phyloP scores from a whole-genome alignment of 805 yeast genomes.

The Saccharomycopsis guyanensis region DNA sequence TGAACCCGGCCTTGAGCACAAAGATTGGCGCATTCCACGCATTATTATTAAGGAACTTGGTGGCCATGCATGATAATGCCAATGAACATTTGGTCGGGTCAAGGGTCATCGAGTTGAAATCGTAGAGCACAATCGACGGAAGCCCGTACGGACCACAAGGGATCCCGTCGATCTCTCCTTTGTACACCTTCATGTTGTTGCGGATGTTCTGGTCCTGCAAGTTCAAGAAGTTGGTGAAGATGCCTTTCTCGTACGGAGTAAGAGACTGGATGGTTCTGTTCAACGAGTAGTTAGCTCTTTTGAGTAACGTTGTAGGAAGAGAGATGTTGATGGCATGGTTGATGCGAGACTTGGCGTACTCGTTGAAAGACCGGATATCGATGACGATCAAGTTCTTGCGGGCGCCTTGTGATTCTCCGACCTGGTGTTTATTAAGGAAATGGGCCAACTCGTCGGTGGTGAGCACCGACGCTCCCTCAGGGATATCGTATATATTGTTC shows the following conservation, averaged over 20 bases:
- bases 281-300: slow-evolving; percentile 64
- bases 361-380: slow-evolving; percentile 79
- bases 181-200: slow-evolving; percentile 15
- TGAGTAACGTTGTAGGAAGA: slow-evolving; percentile 81
- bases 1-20: slow-evolving; percentile 37
- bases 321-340: slow-evolving; percentile 64
- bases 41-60: slow-evolving; percentile 37
- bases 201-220: slow-evolving; percentile 20
- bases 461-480: slow-evolving; percentile 4
- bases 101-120: slow-evolving; percentile 25
- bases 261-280: slow-evolving; percentile 54
- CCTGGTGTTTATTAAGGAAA: neutral
- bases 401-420: neutral
- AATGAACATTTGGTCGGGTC: slow-evolving; percentile 26
- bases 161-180: slow-evolving; percentile 17
- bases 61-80: slow-evolving; percentile 38
- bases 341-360: slow-evolving; percentile 53
- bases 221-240: slow-evolving; percentile 33
- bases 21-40: slow-evolving; percentile 35
- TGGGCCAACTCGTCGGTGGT: slow-evolving; percentile 5
- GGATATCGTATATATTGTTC: slow-evolving; percentile 1
- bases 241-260: slow-evolving; percentile 41
- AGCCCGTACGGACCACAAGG: slow-evolving; percentile 27
- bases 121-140: slow-evolving; percentile 47
- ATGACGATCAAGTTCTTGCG: slow-evolving; percentile 37